Percentiles rank a stretch among this genome's conserved stretches.
Conservation (phyloP, 1,139 yeast genomes). For the Kodamaea fungicola region DNA sequence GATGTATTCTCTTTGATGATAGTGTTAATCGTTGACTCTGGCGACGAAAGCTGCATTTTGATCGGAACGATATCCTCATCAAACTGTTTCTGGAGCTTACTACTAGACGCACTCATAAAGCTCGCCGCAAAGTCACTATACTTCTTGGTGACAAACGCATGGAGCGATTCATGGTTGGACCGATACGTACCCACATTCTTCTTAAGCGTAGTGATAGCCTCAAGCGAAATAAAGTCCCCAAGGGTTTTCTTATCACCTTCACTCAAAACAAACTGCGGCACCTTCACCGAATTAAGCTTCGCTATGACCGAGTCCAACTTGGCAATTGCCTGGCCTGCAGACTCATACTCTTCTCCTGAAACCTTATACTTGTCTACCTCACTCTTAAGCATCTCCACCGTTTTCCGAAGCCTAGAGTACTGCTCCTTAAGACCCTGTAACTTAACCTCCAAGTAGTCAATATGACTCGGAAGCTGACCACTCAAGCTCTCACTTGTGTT, state of each 20-base stretch:
- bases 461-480: conserved; percentile 19
- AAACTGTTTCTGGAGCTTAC: conserved; percentile 17
- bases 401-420: conserved; percentile 11
- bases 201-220: conserved; percentile 25
- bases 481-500: conserved; percentile 21
- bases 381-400: conserved; percentile 14
- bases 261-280: conserved; percentile 27
- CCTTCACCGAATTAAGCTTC: conserved; percentile 23
- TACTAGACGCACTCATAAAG: conserved; percentile 12
- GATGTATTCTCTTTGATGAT: conserved; percentile 38
- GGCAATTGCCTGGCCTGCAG: conserved; percentile 20
- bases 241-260: conserved; percentile 9
- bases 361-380: conserved; percentile 9
- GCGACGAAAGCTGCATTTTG: conserved; percentile 5
- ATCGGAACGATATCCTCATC: conserved; percentile 21
- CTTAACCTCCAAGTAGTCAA: conserved; percentile 17
- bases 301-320: conserved; percentile 25
- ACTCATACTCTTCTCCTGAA: conserved; percentile 10
- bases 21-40: conserved; percentile 8
- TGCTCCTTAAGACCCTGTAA: conserved; percentile 19
- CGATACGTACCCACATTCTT: conserved; percentile 27
- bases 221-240: conserved; percentile 35
- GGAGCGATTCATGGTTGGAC: conserved; percentile 24
- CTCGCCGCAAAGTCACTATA: conserved; percentile 6
- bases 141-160: conserved; percentile 17